Base-by-base conservation (phyloP, 2,329 filamentous ascomycete genomes). In the Aspergillus sp. region DNA sequence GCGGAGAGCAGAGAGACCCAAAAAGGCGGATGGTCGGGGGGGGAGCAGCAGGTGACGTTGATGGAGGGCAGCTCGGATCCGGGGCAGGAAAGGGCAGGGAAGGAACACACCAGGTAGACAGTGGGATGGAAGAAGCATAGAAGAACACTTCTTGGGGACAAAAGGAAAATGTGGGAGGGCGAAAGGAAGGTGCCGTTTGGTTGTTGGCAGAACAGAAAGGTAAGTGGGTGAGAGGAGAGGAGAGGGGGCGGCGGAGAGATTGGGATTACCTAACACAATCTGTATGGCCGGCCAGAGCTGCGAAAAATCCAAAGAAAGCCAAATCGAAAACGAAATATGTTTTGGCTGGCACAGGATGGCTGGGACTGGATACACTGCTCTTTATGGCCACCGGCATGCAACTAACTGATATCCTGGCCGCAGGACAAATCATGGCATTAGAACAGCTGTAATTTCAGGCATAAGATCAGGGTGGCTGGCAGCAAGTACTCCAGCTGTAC, bases 31-130 rank as follows among this genome's bases (percentile, higher is more conserved):
- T 43, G 40, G 36, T 38, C 39, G 33, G 37, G 33, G 30, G 36
- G 36, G 33, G 34, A 39, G 36, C 46, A 45, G 48, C 42, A 50
- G 44, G 43, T 52, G 49, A 51, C 48, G 50, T 52, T 53, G 49
- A 50, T 53, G 45, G 45, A 51, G 46, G 48, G 49, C 51, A 13
- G n/a, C n/a, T n/a, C 41, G 44, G 47, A 49, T 43, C 46, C 46
- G 44, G 43, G 48, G 49, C 42, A 51, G 46, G 49, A 44, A 45
- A 48, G 44, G 40, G 41, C 46, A n/a, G n/a, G 47, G 48, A 45
- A 51, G 48, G 47, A 49, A 49, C 46, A 40, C 42, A 44, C 47
- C 41, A 45, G 42, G 46, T 41, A 43, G 48, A 40, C 41, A 42
- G 41, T 37, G 34, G 41, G 34, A 47, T 8, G n/a, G 42, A 31